A percentile compares a stretch with the other conserved stretches of the same genome.
phyloP scores from a whole-genome alignment of 352 stramenopile species.

The Phytophthora ohioensis region DNA sequence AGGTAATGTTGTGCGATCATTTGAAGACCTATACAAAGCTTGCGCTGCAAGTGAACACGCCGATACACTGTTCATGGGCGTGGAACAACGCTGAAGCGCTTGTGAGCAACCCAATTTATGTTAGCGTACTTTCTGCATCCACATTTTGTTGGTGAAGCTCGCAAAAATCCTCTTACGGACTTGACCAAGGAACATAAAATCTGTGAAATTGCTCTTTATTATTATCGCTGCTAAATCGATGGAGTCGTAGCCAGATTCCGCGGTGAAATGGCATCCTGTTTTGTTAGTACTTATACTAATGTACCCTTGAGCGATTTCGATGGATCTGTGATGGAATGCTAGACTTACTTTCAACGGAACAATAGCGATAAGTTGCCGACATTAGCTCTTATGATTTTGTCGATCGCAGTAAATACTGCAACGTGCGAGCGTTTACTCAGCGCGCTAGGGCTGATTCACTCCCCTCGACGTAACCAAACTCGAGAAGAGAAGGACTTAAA shows the following conservation, averaged over 20 bases:
- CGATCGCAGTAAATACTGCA: conserved; percentile 13
- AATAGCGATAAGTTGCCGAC: neutral
- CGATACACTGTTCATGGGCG: neutral
- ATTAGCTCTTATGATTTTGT: neutral
- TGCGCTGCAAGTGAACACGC: neutral
- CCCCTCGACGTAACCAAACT: conserved; percentile 7
- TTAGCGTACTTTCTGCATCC: neutral
- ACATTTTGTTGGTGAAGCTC: neutral
- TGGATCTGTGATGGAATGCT: neutral
- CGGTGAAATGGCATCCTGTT: conserved; percentile 3
- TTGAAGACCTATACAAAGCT: neutral
- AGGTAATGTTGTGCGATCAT: neutral
- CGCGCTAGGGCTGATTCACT: conserved; percentile 11
- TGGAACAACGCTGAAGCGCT: neutral
- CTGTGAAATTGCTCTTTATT: neutral
- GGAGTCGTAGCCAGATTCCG: neutral
- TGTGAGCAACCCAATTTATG: neutral
- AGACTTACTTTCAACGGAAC: neutral
- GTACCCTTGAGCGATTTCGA: neutral
- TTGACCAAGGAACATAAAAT: neutral
- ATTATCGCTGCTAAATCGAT: neutral
- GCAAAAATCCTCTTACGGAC: neutral
- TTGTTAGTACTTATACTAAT: neutral
- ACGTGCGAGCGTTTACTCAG: conserved; percentile 7
- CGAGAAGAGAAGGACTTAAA: conserved; percentile 4